Conservation (phyloP, 2,329 filamentous ascomycete genomes). For the Clonostachys chloroleuca region DNA sequence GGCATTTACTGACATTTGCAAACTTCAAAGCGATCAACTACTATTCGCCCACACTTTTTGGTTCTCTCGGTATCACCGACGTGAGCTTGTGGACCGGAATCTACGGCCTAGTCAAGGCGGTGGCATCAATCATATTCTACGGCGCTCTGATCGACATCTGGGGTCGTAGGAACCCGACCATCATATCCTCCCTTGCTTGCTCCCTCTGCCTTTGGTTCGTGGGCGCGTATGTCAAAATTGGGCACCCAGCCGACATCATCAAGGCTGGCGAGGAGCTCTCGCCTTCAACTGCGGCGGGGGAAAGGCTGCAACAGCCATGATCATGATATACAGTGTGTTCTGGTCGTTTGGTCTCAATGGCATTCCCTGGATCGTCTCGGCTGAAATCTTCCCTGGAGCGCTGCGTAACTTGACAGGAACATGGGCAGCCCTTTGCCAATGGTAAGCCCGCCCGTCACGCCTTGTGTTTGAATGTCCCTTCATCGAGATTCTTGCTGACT, state of each 20-base stretch:
- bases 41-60: slow-evolving; percentile 33
- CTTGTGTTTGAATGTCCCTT: too few relatives aligned
- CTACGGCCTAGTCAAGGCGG: slow-evolving; percentile 40
- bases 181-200: slow-evolving; percentile 41
- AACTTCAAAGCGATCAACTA: slow-evolving; percentile 30
- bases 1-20: not conserved
- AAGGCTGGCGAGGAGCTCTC: slow-evolving; percentile 33
- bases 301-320: slow-evolving; percentile 46
- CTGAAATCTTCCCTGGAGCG: slow-evolving; percentile 38
- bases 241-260: slow-evolving; percentile 39
- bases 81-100: slow-evolving; percentile 43
- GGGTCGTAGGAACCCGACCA: slow-evolving; percentile 32
- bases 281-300: slow-evolving; percentile 38
- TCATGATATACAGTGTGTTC: slow-evolving; percentile 50
- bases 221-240: slow-evolving; percentile 47
- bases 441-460: slow-evolving; percentile 8
- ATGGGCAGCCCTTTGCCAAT: slow-evolving; percentile 32
- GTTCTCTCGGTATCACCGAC: slow-evolving; percentile 37
- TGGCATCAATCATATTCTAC: slow-evolving; percentile 34
- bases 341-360: slow-evolving; percentile 40
- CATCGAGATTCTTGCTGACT: not conserved
- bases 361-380: slow-evolving; percentile 38
- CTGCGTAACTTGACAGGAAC: slow-evolving; percentile 34
- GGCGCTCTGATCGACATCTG: slow-evolving; percentile 30
- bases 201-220: slow-evolving; percentile 45